A percentile compares a stretch with the other conserved stretches of the same genome.
Conservation (phyloP, 805 yeast genomes). For the Debaryomyces maramus region DNA sequence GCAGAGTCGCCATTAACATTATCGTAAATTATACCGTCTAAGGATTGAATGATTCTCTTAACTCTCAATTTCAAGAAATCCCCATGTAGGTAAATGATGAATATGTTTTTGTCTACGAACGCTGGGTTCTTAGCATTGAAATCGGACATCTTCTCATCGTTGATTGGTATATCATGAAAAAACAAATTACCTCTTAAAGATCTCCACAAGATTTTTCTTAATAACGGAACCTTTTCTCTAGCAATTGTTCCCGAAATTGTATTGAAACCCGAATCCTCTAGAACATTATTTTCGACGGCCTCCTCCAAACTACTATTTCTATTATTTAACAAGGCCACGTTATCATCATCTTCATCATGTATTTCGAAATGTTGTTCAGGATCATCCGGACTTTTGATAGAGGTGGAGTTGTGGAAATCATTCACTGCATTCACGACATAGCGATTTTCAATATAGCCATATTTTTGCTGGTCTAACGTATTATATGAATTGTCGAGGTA, state of each 20-base stretch:
- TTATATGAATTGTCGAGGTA: constrained; percentile 38
- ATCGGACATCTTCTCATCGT: constrained; percentile 18
- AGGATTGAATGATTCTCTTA: constrained; percentile 34
- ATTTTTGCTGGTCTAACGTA: constrained; percentile 23
- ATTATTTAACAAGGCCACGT: constrained; percentile 25
- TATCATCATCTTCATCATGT: constrained; percentile 29
- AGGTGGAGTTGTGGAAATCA: constrained; percentile 30
- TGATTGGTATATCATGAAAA: constrained; percentile 40
- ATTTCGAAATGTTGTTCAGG: constrained; percentile 11
- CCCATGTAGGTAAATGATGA: constrained; percentile 43
- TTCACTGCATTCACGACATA: constrained; percentile 32
- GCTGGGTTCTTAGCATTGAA: constrained; percentile 12
- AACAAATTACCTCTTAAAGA: constrained; percentile 43
- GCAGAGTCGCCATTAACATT: constrained; percentile 33
- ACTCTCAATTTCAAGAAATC: constrained; percentile 36
- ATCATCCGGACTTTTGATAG: constrained; percentile 8
- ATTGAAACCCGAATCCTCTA: constrained; percentile 27
- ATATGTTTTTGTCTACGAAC: constrained; percentile 32
- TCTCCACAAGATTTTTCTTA: constrained; percentile 44
- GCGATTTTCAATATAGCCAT: constrained; percentile 34
- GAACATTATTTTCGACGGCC: constrained; percentile 15
- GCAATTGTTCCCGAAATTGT: constrained; percentile 38
- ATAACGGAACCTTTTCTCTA: constrained; percentile 34
- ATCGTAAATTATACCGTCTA: constrained; percentile 39
- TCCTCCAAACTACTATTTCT: constrained; percentile 24